Evolutionary conservation across 345 rosid species (phyloP).

Genomic region (Angophora floribunda): DNA sequence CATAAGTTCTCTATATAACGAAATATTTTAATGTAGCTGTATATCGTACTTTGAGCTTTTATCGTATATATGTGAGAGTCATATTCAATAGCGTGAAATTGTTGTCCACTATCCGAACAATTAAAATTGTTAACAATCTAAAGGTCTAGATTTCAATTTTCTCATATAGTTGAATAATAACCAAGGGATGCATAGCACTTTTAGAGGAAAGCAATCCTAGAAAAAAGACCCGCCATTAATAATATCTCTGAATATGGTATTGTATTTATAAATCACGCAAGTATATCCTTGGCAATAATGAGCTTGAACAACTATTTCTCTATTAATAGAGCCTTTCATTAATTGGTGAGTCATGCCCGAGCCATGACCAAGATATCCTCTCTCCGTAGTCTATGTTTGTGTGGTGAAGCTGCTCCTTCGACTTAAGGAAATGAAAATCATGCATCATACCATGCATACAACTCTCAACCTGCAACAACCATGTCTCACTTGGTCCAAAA

Average conservation of each 20-base stretch:
- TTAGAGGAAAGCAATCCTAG: background rate
- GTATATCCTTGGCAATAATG: background rate
- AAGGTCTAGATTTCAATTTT: background rate
- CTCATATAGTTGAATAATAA: background rate
- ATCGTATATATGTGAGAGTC: background rate
- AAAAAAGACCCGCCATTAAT: background rate
- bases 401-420: background rate
- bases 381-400: background rate
- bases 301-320: background rate
- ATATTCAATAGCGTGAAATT: no score
- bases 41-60: background rate
- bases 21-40: no score
- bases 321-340: background rate
- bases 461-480: background rate
- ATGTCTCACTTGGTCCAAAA: background rate
- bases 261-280: background rate
- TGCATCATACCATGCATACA: background rate
- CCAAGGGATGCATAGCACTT: background rate
- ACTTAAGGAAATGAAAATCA: background rate
- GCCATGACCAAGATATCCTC: background rate
- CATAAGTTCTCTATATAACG: no score
- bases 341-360: background rate
- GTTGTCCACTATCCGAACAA: background rate
- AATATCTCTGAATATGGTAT: no score
- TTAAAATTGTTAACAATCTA: no score